Base-by-base conservation (phyloP, 805 yeast species). In the Spathaspora sp. region DNA sequence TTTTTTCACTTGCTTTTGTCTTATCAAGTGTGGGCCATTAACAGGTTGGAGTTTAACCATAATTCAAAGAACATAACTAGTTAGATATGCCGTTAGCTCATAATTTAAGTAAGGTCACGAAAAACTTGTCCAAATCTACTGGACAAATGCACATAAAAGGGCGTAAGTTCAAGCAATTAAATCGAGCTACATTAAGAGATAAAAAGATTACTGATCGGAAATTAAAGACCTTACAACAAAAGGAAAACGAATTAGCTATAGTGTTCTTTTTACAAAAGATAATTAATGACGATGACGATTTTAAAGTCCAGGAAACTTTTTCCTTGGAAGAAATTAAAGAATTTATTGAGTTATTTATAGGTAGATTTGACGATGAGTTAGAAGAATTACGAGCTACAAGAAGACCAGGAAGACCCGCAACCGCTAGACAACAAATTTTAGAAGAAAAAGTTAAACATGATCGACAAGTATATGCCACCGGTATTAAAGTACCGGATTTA, bases 401-500 rank as follows among this genome's bases (percentile, higher is more conserved):
- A 73, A 81, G 96, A 64, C 83, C 91, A n/a, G 96, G 96, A 16
- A 80, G 98, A 70, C 97, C 99, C 9, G 78, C 88, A 16, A 69
- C 87, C 5, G 80, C 79, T 54, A 82, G 83, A 62, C 96, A 89
- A 60, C 84, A 82, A 57, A 60, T 80, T 19, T 66, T 91, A 52
- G 86, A 87, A 58, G 80, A 78, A 56, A 80, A 80, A 61, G 75
- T 76, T 45, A 82, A 85, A 49, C 70, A 77, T 46, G 97, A 92
- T 51, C 48, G 61, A 39, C 79, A 80, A 42, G 82, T 86, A 51
- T 90, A 79, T 60, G 73, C 68, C 18, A 77, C 89, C 0, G 99
- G 99, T 0, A 69, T 76, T 68, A 71, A 75, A 46, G 74, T 86
- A 4, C 97, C 97, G 1, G 91, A 90, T 65, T 66, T 93, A 55